Evolutionary conservation across 805 yeast genomes (phyloP).

Genomic region (Starmera amethionina): DNA sequence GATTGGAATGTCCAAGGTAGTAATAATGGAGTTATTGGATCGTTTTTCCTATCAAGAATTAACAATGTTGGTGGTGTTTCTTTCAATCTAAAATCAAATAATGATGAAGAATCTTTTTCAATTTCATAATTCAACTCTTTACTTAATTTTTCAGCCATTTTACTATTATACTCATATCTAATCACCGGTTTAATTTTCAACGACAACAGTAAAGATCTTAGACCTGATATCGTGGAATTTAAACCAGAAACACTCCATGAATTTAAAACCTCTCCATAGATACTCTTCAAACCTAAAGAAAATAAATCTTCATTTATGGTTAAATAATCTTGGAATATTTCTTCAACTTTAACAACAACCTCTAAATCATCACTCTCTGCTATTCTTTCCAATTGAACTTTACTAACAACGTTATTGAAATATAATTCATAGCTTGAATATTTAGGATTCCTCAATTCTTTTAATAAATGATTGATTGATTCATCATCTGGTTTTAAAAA

Average conservation of each 20-base stretch:
- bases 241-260: slow-evolving; percentile 39
- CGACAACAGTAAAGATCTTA: slow-evolving; percentile 56
- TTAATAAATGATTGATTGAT: slow-evolving; percentile 46
- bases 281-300: slow-evolving; percentile 27
- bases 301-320: slow-evolving; percentile 65
- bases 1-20: slow-evolving; percentile 98
- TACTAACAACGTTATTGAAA: slow-evolving; percentile 68
- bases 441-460: slow-evolving; percentile 70
- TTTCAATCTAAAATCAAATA: slow-evolving; percentile 56
- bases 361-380: slow-evolving; percentile 91
- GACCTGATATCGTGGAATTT: slow-evolving; percentile 28
- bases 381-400: slow-evolving; percentile 70
- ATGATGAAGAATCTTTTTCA: slow-evolving; percentile 39
- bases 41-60: slow-evolving; percentile 75
- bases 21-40: slow-evolving; percentile 87
- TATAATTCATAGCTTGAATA: slow-evolving; percentile 70
- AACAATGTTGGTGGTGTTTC: slow-evolving; percentile 70
- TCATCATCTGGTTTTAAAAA: slow-evolving; percentile 66
- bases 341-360: slow-evolving; percentile 65
- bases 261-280: slow-evolving; percentile 27
- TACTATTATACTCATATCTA: slow-evolving; percentile 65
- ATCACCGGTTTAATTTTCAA: slow-evolving; percentile 71
- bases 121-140: slow-evolving; percentile 52
- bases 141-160: slow-evolving; percentile 56
- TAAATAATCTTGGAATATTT: slow-evolving; percentile 75